A percentile compares a stretch with the other conserved stretches of the same genome.
These are phyloP conservation scores for Fusarium dlaminii DNA, from an alignment of 2,329 filamentous ascomycete genomes.

Conservation along the genomic window DNA sequence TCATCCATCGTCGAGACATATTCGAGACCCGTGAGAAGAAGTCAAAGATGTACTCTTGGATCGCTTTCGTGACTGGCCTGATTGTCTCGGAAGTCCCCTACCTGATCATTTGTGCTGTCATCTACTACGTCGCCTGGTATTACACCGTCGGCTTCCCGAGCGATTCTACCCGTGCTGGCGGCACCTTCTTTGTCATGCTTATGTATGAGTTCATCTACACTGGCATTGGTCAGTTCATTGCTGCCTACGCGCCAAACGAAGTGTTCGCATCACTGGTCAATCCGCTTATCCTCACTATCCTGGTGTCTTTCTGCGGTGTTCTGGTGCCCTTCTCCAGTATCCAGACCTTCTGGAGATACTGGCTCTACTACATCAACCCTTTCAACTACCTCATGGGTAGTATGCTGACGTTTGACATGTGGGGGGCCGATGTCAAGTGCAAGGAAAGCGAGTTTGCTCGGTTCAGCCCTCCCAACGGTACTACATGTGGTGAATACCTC, in stretches of 20 bases:
- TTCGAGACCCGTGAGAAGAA: slow-evolving; percentile 62
- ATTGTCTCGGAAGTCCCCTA: slow-evolving; percentile 60
- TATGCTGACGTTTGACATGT: slow-evolving; percentile 63
- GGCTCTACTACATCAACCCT: slow-evolving; percentile 70
- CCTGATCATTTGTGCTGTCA: slow-evolving; percentile 53
- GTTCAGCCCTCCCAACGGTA: slow-evolving; percentile 60
- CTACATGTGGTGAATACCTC: slow-evolving; percentile 69
- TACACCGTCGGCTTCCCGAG: slow-evolving; percentile 63
- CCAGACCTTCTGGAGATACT: slow-evolving; percentile 73
- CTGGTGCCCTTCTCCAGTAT: slow-evolving; percentile 73
- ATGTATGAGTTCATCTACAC: slow-evolving; percentile 70
- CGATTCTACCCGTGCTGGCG: slow-evolving; percentile 58
- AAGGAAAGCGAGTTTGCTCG: slow-evolving; percentile 58
- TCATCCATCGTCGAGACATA: slow-evolving; percentile 58
- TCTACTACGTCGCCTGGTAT: slow-evolving; percentile 67
- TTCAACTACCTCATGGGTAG: slow-evolving; percentile 70
- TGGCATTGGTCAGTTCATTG: slow-evolving; percentile 70
- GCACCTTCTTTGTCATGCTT: slow-evolving; percentile 63
- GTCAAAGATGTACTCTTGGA: slow-evolving; percentile 66
- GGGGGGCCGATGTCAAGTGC: slow-evolving; percentile 59
- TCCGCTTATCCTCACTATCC: slow-evolving; percentile 63
- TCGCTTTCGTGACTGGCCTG: slow-evolving; percentile 65
- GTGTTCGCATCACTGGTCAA: slow-evolving; percentile 68
- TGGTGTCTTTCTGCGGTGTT: slow-evolving; percentile 79
- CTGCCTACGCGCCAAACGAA: slow-evolving; percentile 69